A percentile compares a stretch with the other conserved stretches of the same genome.
phyloP scores from a whole-genome alignment of 2,329 filamentous ascomycete species.

The Sphaerostilbella broomeana region DNA sequence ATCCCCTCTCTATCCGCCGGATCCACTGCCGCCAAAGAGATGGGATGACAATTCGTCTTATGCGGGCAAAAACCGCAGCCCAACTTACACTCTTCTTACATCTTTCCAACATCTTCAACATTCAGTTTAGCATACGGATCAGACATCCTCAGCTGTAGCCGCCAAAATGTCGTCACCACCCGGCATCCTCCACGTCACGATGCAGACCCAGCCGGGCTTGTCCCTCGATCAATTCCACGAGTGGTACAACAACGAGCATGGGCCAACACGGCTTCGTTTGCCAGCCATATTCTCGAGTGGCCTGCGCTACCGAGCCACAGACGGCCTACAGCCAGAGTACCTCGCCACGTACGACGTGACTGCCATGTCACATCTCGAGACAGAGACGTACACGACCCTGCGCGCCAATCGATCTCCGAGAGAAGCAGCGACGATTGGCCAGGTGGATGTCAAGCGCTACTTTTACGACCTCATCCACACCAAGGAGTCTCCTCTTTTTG shows the following conservation, averaged over 20 bases:
- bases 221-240: slow-evolving; percentile 71
- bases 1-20: too few relatives aligned
- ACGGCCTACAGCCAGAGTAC: slow-evolving; percentile 58
- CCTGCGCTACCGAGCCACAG: slow-evolving; percentile 67
- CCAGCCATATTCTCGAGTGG: slow-evolving; percentile 69
- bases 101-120: too few relatives aligned
- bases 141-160: not conserved
- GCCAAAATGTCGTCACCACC: slow-evolving; percentile 26
- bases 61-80: not conserved
- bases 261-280: slow-evolving; percentile 69
- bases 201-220: slow-evolving; percentile 66
- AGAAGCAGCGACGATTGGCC: slow-evolving; percentile 47
- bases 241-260: slow-evolving; percentile 93
- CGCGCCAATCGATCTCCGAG: slow-evolving; percentile 50
- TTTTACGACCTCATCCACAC: slow-evolving; percentile 62
- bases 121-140: too few relatives aligned
- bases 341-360: slow-evolving; percentile 78
- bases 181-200: slow-evolving; percentile 78
- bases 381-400: slow-evolving; percentile 61
- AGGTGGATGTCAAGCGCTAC: slow-evolving; percentile 59
- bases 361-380: slow-evolving; percentile 63
- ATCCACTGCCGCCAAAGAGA: too few relatives aligned
- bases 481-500: slow-evolving; percentile 49
- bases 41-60: not conserved
- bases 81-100: too few relatives aligned